Evolutionary conservation across 768 basidiomycete genomes (phyloP), one percentile per base, ranked within the genome.

Genomic region (Leccinellum albellum): DNA sequence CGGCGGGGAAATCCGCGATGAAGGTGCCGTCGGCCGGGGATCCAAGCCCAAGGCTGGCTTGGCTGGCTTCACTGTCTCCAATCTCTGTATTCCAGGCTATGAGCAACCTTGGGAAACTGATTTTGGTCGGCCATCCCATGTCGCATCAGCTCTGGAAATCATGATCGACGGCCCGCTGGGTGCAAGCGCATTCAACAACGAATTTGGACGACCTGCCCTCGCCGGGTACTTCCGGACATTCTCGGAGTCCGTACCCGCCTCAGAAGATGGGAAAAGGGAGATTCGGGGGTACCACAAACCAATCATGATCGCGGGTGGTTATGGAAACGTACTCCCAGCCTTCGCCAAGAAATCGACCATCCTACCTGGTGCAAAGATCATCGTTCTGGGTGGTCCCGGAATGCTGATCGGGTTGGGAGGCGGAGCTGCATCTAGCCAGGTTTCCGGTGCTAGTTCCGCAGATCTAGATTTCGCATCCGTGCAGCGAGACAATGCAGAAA

Each of bases 251-350:
- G 79, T 94, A 1, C 80, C 86, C 21, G 69, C 83, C 29, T 74
- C 77, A 9, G 69, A 72, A 33, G 82, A 82, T 37, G 79, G 78
- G 4, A 59, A 68, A 51, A 61, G 72, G 63, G 89, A 93, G 70
- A 75, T 94, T n/a, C 77, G 95, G 53, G 97, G 97, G 0, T 99
- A 98, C 73, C 97, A 98, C 76, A 99, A 99, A 72, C 97, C 97
- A 14, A 97, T 99, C 77, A 99, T 99, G 97, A 89, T 99, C 62
- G 96, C 97, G 8, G 97, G 97, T 20, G 97, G 97, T 24, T 85
- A 94, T 61, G 97, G 97, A 5, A 98, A 90, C 66, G 95, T 98
- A 40, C 86, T 92, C 15, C 87, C 89, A 5, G 75, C 81, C 60
- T 95, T 91, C 64, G 86, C 95, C 31, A 81, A 76, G 66, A 99